Conservation (phyloP, 2,329 filamentous ascomycete species). For the Falciphora oryzae region DNA sequence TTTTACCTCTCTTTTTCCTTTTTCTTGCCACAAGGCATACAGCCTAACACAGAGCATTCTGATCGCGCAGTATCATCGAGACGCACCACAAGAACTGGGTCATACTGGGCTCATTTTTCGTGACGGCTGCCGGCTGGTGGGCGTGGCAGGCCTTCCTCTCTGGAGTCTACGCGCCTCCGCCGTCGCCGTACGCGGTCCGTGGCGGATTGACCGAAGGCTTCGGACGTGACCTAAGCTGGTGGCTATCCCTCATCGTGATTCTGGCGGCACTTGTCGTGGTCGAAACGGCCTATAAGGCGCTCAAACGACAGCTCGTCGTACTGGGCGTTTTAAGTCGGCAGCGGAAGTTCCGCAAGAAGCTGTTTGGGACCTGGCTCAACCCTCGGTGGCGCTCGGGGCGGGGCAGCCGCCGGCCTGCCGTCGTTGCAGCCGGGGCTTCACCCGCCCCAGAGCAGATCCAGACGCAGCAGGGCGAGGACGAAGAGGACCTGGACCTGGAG, state of each 20-base stretch:
- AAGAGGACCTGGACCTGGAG: slow-evolving; percentile 43
- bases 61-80: slow-evolving; percentile 54
- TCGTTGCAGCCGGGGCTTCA: neutral
- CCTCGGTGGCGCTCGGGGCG: too few relatives aligned
- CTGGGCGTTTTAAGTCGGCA: slow-evolving; percentile 35
- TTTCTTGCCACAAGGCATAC: neutral
- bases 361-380: neutral
- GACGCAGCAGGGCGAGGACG: slow-evolving; percentile 16
- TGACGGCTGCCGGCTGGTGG: slow-evolving; percentile 61
- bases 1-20: neutral
- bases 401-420: neutral
- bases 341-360: slow-evolving; percentile 2
- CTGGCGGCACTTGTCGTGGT: slow-evolving; percentile 53
- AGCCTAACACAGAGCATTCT: slow-evolving; percentile 17
- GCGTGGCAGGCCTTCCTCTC: slow-evolving; percentile 69
- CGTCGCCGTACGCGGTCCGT: slow-evolving; percentile 59
- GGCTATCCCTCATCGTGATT: slow-evolving; percentile 61
- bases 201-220: slow-evolving; percentile 59
- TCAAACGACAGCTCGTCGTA: slow-evolving; percentile 40
- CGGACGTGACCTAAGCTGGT: slow-evolving; percentile 66
- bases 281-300: slow-evolving; percentile 52
- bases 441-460: slow-evolving; percentile 35
- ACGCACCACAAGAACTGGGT: slow-evolving; percentile 68
- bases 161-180: slow-evolving; percentile 45
- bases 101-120: slow-evolving; percentile 49